Evolutionary conservation across 371 early-diverging fungal species (phyloP), one percentile per base, ranked within the genome.

Genomic region (Mortierella sp.): DNA sequence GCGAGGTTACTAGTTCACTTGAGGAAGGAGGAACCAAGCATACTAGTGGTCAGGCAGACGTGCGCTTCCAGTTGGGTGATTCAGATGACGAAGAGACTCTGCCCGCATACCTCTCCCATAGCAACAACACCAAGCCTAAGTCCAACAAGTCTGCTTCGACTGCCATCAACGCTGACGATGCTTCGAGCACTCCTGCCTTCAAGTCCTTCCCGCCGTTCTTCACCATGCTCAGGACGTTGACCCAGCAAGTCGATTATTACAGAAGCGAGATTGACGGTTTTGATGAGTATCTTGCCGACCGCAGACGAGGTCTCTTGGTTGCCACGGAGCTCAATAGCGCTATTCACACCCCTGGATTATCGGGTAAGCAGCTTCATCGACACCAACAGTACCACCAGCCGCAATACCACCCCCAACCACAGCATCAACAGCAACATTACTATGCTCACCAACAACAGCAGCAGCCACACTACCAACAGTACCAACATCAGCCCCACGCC

Each of bases 181-280:
- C 30, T 12, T 54, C 72, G 21, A 66, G 56, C 17, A 42, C 52
- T 6, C 48, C 57, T 4, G 48, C 80, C 12, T 88, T 88, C 64
- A 86, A 86, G 55, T 83, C 85, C 0, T 88, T 84, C 60, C 90
- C 90, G 2, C 86, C 87, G 0, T 83, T 90, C 53, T 90, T 88
- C 59, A 87, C 89, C 0, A 68, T 90, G 48, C 79, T 90, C 31
- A 85, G 81, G 47, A 88, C 87, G 1, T 55, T 90, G 30, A 88
- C 88, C 2, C 85, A 90, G 51, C 89, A 90, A 60, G 83, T 90
- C n/a, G 87, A 86, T 52, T 90, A 82, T 56, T 90, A 90, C 72
- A 85, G 90, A 4, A 85, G 88, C 6, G 87, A 87, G 60, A 80
- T 88, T 27, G 82, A 83, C 24, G 65, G 63, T 1, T 90, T 90